These are phyloP conservation scores for Trapa bicornis DNA, from an alignment of 345 rosid genomes.

Conservation along the genomic window DNA sequence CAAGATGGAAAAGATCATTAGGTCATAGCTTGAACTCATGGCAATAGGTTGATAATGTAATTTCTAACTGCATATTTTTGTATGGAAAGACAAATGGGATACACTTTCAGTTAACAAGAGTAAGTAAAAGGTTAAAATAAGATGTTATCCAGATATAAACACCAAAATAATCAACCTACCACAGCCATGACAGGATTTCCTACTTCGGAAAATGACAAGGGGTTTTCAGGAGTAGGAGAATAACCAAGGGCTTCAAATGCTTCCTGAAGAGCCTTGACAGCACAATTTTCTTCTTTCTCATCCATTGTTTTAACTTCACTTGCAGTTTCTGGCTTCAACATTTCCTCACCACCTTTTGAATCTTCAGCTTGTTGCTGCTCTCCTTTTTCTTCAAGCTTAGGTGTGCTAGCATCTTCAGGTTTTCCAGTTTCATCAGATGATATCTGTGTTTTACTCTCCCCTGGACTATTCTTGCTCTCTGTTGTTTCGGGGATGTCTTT, in stretches of 20 bases:
- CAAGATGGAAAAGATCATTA: conserved; percentile 9
- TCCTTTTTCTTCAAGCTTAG: conserved; percentile 25
- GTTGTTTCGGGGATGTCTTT: conserved; percentile 45
- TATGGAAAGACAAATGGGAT: background rate
- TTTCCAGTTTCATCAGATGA: conserved; percentile 35
- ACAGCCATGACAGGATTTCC: conserved; percentile 98
- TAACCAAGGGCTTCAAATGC: conserved; percentile 87
- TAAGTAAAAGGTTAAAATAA: background rate
- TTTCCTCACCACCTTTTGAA: conserved; percentile 25
- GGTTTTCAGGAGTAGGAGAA: conserved; percentile 42
- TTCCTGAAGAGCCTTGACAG: conserved; percentile 65
- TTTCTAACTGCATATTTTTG: background rate
- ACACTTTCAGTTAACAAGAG: background rate
- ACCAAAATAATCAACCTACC: conserved; percentile 39
- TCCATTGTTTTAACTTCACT: conserved; percentile 26
- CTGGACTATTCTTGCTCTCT: conserved; percentile 30
- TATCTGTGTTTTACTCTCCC: conserved; percentile 34
- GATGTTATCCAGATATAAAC: background rate
- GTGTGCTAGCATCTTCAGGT: conserved; percentile 40
- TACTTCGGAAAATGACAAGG: conserved; percentile 71
- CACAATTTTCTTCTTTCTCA: conserved; percentile 35
- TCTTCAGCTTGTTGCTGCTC: conserved; percentile 27
- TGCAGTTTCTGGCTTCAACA: conserved; percentile 24
- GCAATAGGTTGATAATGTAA: background rate
- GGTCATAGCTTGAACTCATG: background rate